A percentile compares a stretch with the other conserved stretches of the same genome.
Evolutionary conservation across 805 yeast species (phyloP).

Genomic region (Myxozyma melibiosi): DNA sequence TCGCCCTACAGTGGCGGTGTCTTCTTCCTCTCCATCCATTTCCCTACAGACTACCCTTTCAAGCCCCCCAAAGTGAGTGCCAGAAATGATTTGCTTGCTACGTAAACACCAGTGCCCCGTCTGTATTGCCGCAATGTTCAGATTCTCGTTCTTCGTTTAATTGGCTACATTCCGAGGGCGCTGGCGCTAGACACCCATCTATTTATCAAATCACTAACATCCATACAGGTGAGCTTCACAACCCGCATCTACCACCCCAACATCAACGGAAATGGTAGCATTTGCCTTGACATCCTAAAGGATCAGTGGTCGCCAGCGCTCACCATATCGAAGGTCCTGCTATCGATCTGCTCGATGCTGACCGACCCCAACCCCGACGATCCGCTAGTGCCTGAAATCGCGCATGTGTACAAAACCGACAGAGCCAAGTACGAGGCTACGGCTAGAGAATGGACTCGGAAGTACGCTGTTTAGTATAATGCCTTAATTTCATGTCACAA

Average conservation of each 20-base stretch:
- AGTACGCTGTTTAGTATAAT: conserved; percentile 80
- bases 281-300: conserved; percentile 93
- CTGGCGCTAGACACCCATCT: not conserved
- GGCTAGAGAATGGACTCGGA: conserved; percentile 98
- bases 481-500: not conserved
- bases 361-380: conserved; percentile 99
- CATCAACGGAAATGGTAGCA: conserved; percentile 92
- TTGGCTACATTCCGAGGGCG: too few relatives aligned
- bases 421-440: conserved; percentile 92
- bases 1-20: conserved; percentile 88
- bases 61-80: conserved; percentile 79
- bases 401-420: conserved; percentile 93
- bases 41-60: conserved; percentile 99
- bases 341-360: conserved; percentile 91
- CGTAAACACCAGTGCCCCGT: too few relatives aligned
- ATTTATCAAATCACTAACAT: not conserved
- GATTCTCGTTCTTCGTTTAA: too few relatives aligned
- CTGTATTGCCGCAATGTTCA: too few relatives aligned
- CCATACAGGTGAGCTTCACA: conserved; percentile 65
- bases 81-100: too few relatives aligned
- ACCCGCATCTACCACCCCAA: conserved; percentile 97
- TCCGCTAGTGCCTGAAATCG: conserved; percentile 98
- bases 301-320: conserved; percentile 99
- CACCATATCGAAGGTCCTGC: conserved; percentile 90
- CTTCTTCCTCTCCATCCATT: conserved; percentile 91